Base-by-base conservation (phyloP, 2,329 filamentous ascomycete genomes). In the Lecanicillium sp. region DNA sequence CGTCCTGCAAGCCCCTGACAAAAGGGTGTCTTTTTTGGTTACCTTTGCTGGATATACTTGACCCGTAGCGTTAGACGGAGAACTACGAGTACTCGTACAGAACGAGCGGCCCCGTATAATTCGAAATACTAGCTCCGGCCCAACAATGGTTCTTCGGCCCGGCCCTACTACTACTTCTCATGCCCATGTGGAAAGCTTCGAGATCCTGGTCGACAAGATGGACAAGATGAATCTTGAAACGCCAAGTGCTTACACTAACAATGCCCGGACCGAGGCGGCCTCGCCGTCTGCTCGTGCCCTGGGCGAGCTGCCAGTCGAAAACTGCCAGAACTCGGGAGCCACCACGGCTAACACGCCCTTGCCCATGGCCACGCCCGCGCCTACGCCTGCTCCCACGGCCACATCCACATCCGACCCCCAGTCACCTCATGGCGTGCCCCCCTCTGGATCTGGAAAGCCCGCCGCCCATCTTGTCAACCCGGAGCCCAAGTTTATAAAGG, bases 271-370 rank as follows among this genome's bases (percentile, higher is more conserved):
- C n/a, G n/a, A n/a, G n/a, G n/a, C n/a, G n/a, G n/a, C n/a, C n/a
- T n/a, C n/a, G n/a, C n/a, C 22, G 22, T 25, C 22, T 7, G 7
- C 39, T 11, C 39, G 30, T 18, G 39, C 34, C 19, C 52, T 59
- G 39, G 48, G 52, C 36, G 55, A 58, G 40, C 41, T 58, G 29
- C 43, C 48, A 29, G 44, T 51, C 41, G 44, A 44, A 34, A 49
- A 53, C 32, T 43, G 39, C 18, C 49, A 52, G 44, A 58, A 57
- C 36, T 25, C 11, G 6, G 22, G 22, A 11, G 22, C 22, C 11
- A 25, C 22, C 11, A 49, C 44, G 37, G 39, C 37, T 41, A 39
- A n/a, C n/a, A n/a, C n/a, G n/a, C n/a, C n/a, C n/a, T 43, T 49
- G 43, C 34, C 19, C 19, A 36, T 19, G 41, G 37, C 34, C 41